Evolutionary conservation across 2,329 filamentous ascomycete genomes (phyloP).

Genomic region (Leptographium lundbergii): DNA sequence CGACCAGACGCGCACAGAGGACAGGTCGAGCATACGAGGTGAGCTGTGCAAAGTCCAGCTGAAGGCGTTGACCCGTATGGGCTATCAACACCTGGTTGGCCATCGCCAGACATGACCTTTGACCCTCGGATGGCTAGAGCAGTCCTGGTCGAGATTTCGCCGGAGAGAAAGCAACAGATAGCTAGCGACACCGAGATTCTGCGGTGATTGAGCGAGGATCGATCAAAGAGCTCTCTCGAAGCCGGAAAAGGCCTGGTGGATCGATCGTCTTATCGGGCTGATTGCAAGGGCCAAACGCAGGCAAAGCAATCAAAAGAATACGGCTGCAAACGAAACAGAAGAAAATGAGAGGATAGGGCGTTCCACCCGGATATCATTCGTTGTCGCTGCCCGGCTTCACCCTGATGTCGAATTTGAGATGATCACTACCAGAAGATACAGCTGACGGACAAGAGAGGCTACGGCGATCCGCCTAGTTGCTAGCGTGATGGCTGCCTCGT

Average conservation of each 20-base stretch:
- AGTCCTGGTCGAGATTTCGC: neutral
- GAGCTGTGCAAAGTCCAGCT: constrained; percentile 64
- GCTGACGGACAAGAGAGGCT: constrained; percentile 2
- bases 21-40: constrained; percentile 44
- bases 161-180: neutral
- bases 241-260: too few species aligned
- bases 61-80: constrained; percentile 80
- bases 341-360: neutral
- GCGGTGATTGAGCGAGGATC: neutral
- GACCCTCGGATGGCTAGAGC: neutral
- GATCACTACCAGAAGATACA: neutral
- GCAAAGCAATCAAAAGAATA: too few species aligned
- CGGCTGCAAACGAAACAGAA: neutral
- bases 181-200: neutral
- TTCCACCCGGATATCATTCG: neutral
- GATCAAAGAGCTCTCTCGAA: too few species aligned
- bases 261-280: neutral
- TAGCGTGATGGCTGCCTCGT: constrained; percentile 9
- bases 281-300: neutral
- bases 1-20: neutral
- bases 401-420: neutral
- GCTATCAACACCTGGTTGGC: constrained; percentile 82
- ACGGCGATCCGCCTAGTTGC: neutral
- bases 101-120: constrained; percentile 50
- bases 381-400: neutral